Base-by-base conservation (phyloP, 805 yeast genomes). In the Schizosaccharomyces cryophilus region DNA sequence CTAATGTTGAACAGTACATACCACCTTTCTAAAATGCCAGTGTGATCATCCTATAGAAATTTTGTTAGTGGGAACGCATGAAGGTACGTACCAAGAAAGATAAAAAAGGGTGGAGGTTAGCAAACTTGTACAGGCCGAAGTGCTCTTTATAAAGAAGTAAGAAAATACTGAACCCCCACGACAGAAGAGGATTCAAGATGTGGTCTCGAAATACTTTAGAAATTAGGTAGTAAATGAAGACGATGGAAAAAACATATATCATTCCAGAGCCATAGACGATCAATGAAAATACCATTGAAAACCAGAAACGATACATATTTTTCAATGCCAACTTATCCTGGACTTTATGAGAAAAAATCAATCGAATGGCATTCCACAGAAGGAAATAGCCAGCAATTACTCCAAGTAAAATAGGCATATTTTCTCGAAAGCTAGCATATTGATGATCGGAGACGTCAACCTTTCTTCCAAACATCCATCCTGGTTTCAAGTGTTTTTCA, bases 1-100 rank as follows among this genome's bases (percentile, higher is more conserved):
- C 95, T 84, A 71, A 94, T 88, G 72, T 93, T 93, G 76, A 82
- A 93, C 66, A 85, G 87, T 3, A 93, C 96, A 69, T 93, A 96
- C 99, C 99, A 93, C 66, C 97, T 77, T 19, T 81, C 76, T 63
- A 93, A 82, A 15, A 89, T 77, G 0, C 97, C 96, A 59, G 78
- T 77, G 66, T 78, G 83, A 0, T 78, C 66, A 67, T 87, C 67
- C 67, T 64, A 31, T 17, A 17, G 15, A 13, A 35, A 31, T n/a
- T 56, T 35, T 6, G 35, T 38, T 19, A 21, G 2, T 35, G 17
- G 13, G 9, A 26, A 5, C 19, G 7, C 5, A 24, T 7, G 15
- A 6, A 35, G 1, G 15, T 15, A 26, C 60, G 9, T 54, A 64
- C 95, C 66, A 85, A 70, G 45, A 78, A 72, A 0, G 74, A 69